Base-by-base conservation (phyloP, 2,329 filamentous ascomycete genomes). In the Fusarium nurragi region DNA sequence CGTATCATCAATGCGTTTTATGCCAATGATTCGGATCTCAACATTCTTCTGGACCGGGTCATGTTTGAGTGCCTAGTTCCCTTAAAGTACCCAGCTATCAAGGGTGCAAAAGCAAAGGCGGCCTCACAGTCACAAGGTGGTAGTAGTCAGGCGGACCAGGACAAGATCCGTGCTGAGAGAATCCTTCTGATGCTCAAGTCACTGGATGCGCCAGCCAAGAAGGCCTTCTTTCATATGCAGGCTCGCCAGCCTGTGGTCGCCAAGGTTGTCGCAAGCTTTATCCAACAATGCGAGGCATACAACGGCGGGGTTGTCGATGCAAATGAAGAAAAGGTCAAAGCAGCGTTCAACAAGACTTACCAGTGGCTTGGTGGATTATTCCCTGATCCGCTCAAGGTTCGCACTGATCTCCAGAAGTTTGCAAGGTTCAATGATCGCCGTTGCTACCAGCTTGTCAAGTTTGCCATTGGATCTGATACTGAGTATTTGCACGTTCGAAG, bases 401-500 rank as follows among this genome's bases (percentile, higher is more conserved):
- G 86, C 30, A 86, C 88, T 16, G 93, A 98, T 76, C 80, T 99
- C 13, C 89, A 92, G 79, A 96, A 92, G 71, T 98, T 97, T 74
- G 93, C 93, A 34, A 97, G 94, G 76, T 84, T 90, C 69, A 92
- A 98, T 72, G 94, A 99, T 74, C 90, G 94, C 48, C 89, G 95
- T 54, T 91, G 87, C 70, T 98, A 97, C 76, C 91, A 96, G 71
- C 86, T 99, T 21, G 88, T 97, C 67, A 89, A 91, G 55, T 97
- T 94, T 75, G 88, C 93, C 50, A 92, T 94, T 75, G 90, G 89
- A 26, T 88, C 91, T 5, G 90, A 94, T 64, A 94, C 91, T 70
- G 95, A 99, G 73, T 98, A 97, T 77, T 90, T 93, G 71, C 97
- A 92, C 36, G 92, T 97, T 40, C 87, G 90, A 64, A 92, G 94